These are phyloP conservation scores for Chaetomiaceae sp. DNA, from an alignment of 2,329 filamentous ascomycete species.

Conservation along the genomic window DNA sequence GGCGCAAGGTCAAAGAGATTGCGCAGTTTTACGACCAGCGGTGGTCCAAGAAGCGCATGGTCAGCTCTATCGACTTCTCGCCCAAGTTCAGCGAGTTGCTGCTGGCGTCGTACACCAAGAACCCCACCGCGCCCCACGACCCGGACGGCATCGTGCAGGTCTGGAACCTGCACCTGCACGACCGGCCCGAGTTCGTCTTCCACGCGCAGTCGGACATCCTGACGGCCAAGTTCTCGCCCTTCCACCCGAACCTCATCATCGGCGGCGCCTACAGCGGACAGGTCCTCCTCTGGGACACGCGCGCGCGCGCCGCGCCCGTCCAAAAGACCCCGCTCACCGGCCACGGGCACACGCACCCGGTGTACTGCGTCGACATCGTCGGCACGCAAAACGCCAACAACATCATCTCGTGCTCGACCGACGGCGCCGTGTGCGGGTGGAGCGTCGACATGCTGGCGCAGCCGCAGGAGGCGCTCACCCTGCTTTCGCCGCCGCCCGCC, in stretches of 20 bases:
- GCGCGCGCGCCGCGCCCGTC: slow-evolving; percentile 80
- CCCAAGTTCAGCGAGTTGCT: slow-evolving; percentile 91
- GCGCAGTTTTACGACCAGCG: slow-evolving; percentile 91
- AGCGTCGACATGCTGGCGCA: slow-evolving; percentile 96
- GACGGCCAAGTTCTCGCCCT: slow-evolving; percentile 95
- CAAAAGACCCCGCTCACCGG: slow-evolving; percentile 95
- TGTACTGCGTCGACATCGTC: slow-evolving; percentile 92
- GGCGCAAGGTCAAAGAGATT: slow-evolving; percentile 74
- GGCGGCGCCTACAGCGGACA: slow-evolving; percentile 96
- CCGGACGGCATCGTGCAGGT: slow-evolving; percentile 90
- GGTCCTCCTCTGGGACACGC: slow-evolving; percentile 93
- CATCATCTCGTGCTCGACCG: slow-evolving; percentile 93
- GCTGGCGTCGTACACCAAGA: slow-evolving; percentile 94
- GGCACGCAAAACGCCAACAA: slow-evolving; percentile 99
- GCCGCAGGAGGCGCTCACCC: slow-evolving; percentile 86
- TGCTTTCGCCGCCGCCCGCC: slow-evolving; percentile 76
- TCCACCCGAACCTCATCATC: slow-evolving; percentile 92
- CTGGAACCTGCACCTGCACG: slow-evolving; percentile 94
- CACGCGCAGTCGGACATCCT: slow-evolving; percentile 94
- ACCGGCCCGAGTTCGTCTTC: slow-evolving; percentile 92
- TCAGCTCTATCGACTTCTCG: slow-evolving; percentile 92
- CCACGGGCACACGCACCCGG: slow-evolving; percentile 89
- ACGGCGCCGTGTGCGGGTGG: slow-evolving; percentile 95
- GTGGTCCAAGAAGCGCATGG: slow-evolving; percentile 97
- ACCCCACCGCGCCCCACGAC: slow-evolving; percentile 88